Evolutionary conservation across 2,329 filamentous ascomycete genomes (phyloP).

Genomic region (Diplodia corticola): DNA sequence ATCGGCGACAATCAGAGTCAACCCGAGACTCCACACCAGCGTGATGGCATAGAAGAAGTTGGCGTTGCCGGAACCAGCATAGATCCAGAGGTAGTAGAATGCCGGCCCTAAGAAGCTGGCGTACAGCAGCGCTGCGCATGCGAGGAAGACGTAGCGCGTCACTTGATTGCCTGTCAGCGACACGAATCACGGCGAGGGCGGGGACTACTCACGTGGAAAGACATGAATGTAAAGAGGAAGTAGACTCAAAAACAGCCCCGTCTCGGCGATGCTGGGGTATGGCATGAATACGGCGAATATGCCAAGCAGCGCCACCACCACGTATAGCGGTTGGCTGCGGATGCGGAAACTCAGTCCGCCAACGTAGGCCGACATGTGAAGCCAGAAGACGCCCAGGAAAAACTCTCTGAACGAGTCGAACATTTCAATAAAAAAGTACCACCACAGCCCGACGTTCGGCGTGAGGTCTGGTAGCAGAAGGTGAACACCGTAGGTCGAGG

Average conservation of each 20-base stretch:
- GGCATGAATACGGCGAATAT: constrained; percentile 96
- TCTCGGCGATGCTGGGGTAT: constrained; percentile 90
- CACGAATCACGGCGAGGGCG: not conserved
- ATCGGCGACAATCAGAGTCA: constrained; percentile 85
- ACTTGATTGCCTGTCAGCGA: constrained; percentile 49
- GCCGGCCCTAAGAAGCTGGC: constrained; percentile 85
- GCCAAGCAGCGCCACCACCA: constrained; percentile 79
- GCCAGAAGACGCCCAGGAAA: constrained; percentile 97
- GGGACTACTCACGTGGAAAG: constrained; percentile 66
- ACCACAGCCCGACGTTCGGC: constrained; percentile 95
- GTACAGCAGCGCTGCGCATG: constrained; percentile 80
- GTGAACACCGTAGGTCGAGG: constrained; percentile 89
- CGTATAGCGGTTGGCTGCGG: constrained; percentile 81
- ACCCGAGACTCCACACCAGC: constrained; percentile 91
- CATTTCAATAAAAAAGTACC: constrained; percentile 99
- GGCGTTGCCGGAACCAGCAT: constrained; percentile 94
- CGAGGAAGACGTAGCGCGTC: constrained; percentile 91
- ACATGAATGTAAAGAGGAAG: constrained; percentile 87
- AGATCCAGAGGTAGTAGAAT: constrained; percentile 98
- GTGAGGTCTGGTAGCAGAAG: constrained; percentile 88
- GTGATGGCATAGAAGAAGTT: constrained; percentile 99
- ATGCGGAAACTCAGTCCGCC: constrained; percentile 81
- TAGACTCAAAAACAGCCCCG: constrained; percentile 79
- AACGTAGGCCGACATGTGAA: constrained; percentile 89
- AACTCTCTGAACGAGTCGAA: constrained; percentile 97